Percentiles rank a stretch among this genome's conserved stretches.
Evolutionary conservation across 495 filamentous ascomycete species (phyloP).

Genomic region (Penicillium alfredii): DNA sequence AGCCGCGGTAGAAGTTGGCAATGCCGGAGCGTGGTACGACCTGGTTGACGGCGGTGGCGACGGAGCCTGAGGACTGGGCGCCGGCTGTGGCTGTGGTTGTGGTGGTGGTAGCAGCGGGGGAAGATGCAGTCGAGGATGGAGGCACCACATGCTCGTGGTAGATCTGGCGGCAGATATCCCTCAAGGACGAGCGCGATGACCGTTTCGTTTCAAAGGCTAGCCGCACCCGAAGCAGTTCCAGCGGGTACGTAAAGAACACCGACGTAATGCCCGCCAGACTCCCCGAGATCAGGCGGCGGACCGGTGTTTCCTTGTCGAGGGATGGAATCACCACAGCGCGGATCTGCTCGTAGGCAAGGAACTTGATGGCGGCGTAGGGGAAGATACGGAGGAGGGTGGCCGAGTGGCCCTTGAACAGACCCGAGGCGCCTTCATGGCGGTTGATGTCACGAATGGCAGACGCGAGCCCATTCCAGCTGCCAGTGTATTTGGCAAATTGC

Average conservation of each 20-base stretch:
- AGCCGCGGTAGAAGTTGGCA: conserved; percentile 91
- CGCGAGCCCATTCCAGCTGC: conserved; percentile 75
- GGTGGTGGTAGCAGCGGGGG: conserved; percentile 18
- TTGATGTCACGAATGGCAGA: conserved; percentile 81
- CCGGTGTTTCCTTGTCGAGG: conserved; percentile 67
- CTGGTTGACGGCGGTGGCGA: conserved; percentile 34
- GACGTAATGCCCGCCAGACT: conserved; percentile 78
- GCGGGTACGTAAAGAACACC: conserved; percentile 91
- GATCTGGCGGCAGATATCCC: conserved; percentile 70
- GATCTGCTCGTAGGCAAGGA: conserved; percentile 94
- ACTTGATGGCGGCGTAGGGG: conserved; percentile 95
- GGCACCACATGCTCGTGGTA: conserved; percentile 62
- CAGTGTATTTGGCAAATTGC: conserved; percentile 85
- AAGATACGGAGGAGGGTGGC: conserved; percentile 93
- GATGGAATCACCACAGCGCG: conserved; percentile 65
- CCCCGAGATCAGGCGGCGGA: conserved; percentile 72
- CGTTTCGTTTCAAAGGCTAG: conserved; percentile 86
- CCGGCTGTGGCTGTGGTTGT: conserved; percentile 21
- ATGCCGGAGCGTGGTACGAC: conserved; percentile 60
- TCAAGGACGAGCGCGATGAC: conserved; percentile 57
- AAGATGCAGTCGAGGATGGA: conserved; percentile 20
- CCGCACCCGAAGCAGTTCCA: conserved; percentile 88
- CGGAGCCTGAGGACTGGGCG: conserved; percentile 27
- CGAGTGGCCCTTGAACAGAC: conserved; percentile 88
- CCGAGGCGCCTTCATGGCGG: conserved; percentile 59